Evolutionary conservation across 768 basidiomycete genomes (phyloP), one percentile per base, ranked within the genome.

Genomic region (Gelatoporia subvermispora): DNA sequence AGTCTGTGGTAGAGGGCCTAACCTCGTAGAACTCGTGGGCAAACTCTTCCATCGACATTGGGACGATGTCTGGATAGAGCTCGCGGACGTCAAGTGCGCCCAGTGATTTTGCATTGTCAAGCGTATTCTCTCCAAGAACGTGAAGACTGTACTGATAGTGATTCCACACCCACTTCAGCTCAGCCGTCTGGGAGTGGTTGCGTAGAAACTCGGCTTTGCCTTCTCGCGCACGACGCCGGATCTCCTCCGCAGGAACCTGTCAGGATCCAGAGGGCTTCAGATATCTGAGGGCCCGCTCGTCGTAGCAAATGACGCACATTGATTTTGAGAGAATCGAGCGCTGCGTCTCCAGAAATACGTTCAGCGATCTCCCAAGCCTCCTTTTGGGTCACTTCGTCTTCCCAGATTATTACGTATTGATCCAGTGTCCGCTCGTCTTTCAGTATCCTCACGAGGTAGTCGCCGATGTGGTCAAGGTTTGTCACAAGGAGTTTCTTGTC

Each of bases 361-460:
- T 60, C 58, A 2, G 51, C 48, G 24, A 65, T 35, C 20, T 51
- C 57, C 22, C 54, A 55, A 23, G 53, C 49, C 51, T 66, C 60
- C 10, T 50, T 46, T 41, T 60, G 48, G 8, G 58, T 62, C 10
- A 59, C 24, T 28, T 64, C 59, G 9, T 66, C 67, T 20, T 60
- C 55, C 50, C 60, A 63, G 10, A 55, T 49, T 10, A 62, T 58
- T 2, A 68, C 61, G 21, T 43, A 56, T 23, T 60, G 60, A 49
- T 69, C 66, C 21, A 67, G 41, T 16, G 68, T 68, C 3, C 66
- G 54, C 35, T 54, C 47, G 38, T 69, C 68, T 15, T 54, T 57
- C 35, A 69, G 53, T 36, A 68, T 65, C 23, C 55, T 61, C 13
- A 55, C 61, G 41, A 67, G 62, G 49, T 61, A 65, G 1, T 18